Conservation (phyloP, 371 early-diverging fungal species). For the Mucor irregularis region DNA sequence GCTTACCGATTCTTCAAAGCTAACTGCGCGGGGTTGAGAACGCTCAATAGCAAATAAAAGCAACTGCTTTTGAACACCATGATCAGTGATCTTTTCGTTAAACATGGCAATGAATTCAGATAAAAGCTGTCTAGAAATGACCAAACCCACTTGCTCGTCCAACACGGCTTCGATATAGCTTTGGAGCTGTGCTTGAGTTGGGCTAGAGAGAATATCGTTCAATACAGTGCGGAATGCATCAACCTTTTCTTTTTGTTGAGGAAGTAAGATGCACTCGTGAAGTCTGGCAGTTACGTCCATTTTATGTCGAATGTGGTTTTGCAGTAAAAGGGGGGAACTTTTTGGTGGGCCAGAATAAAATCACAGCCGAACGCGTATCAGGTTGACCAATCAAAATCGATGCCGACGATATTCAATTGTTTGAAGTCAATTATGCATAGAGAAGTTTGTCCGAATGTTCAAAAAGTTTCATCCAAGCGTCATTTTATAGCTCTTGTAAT, state of each 20-base stretch:
- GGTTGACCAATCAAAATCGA: no score
- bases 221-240: slow-evolving; percentile 38
- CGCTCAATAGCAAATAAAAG: slow-evolving; percentile 58
- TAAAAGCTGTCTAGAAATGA: slow-evolving; percentile 73
- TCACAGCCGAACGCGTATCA: no score
- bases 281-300: slow-evolving; percentile 37
- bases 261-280: slow-evolving; percentile 26
- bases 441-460: no score
- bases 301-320: neutral
- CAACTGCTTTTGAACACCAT: slow-evolving; percentile 51
- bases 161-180: slow-evolving; percentile 62
- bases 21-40: slow-evolving; percentile 72
- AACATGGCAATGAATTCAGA: slow-evolving; percentile 58
- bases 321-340: neutral
- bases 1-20: slow-evolving; percentile 85
- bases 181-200: slow-evolving; percentile 30
- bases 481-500: no score
- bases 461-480: no score
- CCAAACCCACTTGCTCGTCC: slow-evolving; percentile 76
- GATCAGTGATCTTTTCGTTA: slow-evolving; percentile 35
- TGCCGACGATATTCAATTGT: no score
- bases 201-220: slow-evolving; percentile 27
- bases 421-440: no score
- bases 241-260: slow-evolving; percentile 46
- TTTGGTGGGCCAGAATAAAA: no score